Base-by-base conservation (phyloP, 2,329 filamentous ascomycete species). In the Phaeomoniella chlamydospora region DNA sequence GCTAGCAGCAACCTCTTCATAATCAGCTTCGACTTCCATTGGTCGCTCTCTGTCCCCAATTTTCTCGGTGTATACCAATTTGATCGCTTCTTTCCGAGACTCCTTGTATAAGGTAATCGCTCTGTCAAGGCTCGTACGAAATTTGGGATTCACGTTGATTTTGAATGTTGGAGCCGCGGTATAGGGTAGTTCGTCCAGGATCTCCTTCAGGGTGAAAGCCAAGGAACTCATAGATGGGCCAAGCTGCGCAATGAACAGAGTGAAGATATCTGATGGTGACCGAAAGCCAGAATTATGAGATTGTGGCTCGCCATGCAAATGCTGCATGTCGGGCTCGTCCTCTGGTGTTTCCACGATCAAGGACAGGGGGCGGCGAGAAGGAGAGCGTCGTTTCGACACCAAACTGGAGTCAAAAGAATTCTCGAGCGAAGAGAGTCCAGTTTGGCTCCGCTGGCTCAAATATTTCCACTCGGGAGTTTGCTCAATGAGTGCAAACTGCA, bases 1-100 rank as follows among this genome's bases (percentile, higher is more conserved):
- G 38, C 87, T 92, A n/a, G 90, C 88, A 29, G 88, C 87, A 9
- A 96, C 87, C 56, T 98, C 90, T 54, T 98, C 90, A 39, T 94
- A 86, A 54, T 96, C 90, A 2, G 88, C 90, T 51, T 92, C 80
- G 5, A 88, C 70, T 42, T 80, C 80, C 36, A 84, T 69, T 0
- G 80, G 77, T 30, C 75, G 70, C 3, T 75, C 65, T 39, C 74
- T 74, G 9, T 73, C 74, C 29, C 86, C 66, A 46, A 86, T 77
- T 41, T 86, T 85, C 35, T 73, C 81, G 43, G 72, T 76, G 56
- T 98, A 96, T 1, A 98, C 67, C 39, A 80, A 70, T 38, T 77
- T 69, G 4, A 98, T 63, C 0, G 90, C 86, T 34, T 80, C 74
- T 38, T 73, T 74, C 44, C 87, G 74, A 6, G 86, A 78, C 37